phyloP scores from a whole-genome alignment of 208 protist species.

The Crithidia sp. region DNA sequence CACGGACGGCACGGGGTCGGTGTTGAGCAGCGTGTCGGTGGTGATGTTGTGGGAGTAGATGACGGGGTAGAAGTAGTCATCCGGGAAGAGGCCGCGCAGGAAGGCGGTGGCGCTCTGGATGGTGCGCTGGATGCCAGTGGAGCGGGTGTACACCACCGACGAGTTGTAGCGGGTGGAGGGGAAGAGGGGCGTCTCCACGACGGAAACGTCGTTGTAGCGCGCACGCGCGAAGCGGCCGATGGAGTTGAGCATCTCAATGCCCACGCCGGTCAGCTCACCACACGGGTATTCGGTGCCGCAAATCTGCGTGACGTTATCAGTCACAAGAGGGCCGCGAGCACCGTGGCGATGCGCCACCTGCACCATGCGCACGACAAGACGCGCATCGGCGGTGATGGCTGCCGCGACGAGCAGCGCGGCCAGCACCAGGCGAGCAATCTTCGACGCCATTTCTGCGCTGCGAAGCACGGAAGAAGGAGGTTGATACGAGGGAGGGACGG shows the following conservation, averaged over 20 bases:
- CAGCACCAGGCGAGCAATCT: background rate
- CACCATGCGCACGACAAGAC: conserved; percentile 35
- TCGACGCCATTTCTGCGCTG: background rate
- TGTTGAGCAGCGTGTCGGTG: conserved; percentile 47
- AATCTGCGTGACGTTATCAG: conserved; percentile 35
- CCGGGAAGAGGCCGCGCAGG: conserved; percentile 48
- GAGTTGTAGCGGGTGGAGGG: conserved; percentile 36
- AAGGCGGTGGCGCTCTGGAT: conserved; percentile 59
- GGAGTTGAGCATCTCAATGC: conserved; percentile 38
- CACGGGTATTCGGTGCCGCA: conserved; percentile 41
- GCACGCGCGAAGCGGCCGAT: conserved; percentile 37
- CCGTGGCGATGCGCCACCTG: conserved; percentile 62
- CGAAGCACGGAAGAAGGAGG: too few relatives aligned
- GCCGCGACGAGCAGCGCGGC: conserved; percentile 14
- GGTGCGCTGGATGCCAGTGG: conserved; percentile 49
- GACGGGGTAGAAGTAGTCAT: conserved; percentile 47
- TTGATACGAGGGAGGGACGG: background rate
- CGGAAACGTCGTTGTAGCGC: conserved; percentile 44
- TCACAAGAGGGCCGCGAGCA: conserved; percentile 28
- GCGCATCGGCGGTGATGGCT: conserved; percentile 17
- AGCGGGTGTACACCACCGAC: conserved; percentile 56
- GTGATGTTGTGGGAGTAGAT: conserved; percentile 41
- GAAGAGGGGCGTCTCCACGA: conserved; percentile 47
- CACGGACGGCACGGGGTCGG: conserved; percentile 36
- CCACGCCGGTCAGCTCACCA: conserved; percentile 41